Conservation (phyloP, 2,329 filamentous ascomycete genomes). For the Colletotrichum gigasporum region DNA sequence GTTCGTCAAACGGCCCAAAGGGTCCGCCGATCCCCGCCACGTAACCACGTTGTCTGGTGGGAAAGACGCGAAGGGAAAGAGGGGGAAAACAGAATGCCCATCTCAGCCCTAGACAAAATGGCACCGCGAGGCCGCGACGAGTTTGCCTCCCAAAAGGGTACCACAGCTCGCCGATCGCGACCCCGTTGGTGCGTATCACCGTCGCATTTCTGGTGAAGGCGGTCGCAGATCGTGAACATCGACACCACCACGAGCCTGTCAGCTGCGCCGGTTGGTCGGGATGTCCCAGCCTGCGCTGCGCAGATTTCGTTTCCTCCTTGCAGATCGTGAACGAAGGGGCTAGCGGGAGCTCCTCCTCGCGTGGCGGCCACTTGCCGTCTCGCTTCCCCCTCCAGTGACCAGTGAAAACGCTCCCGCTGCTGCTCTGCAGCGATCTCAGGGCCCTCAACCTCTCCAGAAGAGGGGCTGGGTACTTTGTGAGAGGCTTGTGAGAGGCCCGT, state of each 20-base stretch:
- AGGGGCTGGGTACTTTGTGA: neutral
- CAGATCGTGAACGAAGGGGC: neutral
- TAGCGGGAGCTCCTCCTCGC: neutral
- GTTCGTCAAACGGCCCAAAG: no score
- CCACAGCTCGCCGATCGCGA: neutral
- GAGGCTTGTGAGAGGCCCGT: neutral
- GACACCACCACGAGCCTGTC: neutral
- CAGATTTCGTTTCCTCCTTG: neutral
- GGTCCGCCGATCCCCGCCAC: conserved; percentile 10
- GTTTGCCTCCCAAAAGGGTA: neutral
- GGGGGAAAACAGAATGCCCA: neutral
- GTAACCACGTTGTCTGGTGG: neutral
- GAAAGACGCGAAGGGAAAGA: neutral
- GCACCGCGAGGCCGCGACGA: neutral
- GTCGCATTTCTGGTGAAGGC: neutral
- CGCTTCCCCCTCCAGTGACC: neutral
- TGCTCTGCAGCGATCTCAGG: neutral
- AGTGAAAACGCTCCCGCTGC: conserved; percentile 1
- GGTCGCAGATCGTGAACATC: conserved; percentile 1
- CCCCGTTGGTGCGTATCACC: neutral
- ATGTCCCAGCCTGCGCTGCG: neutral
- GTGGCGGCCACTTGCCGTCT: neutral
- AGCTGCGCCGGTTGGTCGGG: neutral
- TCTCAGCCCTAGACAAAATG: neutral
- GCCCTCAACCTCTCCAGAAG: neutral